Conservation (phyloP, 208 protist genomes). For the Trichomonas gallinae region DNA sequence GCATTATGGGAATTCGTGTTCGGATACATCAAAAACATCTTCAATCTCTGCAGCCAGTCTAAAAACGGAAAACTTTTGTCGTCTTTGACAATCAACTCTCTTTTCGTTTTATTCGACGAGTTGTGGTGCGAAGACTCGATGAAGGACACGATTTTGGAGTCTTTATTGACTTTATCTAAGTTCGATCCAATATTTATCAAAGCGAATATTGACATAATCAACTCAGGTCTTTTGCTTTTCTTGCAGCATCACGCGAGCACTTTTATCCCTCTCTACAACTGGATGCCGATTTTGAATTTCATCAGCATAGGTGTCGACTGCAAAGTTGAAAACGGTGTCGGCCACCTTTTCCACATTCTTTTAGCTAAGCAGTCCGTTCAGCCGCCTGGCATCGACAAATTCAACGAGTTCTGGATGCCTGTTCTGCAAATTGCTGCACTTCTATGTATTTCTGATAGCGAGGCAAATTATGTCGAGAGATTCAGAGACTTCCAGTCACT, state of each 20-base stretch:
- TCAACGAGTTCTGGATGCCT: background rate
- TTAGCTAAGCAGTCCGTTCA: background rate
- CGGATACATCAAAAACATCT: background rate
- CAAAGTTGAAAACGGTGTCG: background rate
- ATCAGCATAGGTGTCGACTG: background rate
- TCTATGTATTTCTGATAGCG: background rate
- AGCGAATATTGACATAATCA: background rate
- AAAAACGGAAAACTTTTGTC: background rate
- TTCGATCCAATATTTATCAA: background rate
- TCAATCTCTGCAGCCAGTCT: background rate
- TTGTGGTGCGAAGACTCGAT: background rate
- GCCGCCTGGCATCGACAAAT: background rate
- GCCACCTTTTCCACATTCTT: background rate
- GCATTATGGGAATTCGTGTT: background rate
- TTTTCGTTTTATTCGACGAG: background rate
- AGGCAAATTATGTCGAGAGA: background rate
- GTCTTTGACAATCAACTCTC: background rate
- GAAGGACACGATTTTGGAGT: background rate
- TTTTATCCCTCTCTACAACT: background rate
- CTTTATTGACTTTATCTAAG: background rate
- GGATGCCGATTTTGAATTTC: background rate
- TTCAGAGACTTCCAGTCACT: background rate
- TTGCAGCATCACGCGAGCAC: background rate
- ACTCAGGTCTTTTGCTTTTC: background rate
- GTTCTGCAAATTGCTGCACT: background rate